Conservation (phyloP, 805 yeast genomes). For the Lipomyces orientalis region DNA sequence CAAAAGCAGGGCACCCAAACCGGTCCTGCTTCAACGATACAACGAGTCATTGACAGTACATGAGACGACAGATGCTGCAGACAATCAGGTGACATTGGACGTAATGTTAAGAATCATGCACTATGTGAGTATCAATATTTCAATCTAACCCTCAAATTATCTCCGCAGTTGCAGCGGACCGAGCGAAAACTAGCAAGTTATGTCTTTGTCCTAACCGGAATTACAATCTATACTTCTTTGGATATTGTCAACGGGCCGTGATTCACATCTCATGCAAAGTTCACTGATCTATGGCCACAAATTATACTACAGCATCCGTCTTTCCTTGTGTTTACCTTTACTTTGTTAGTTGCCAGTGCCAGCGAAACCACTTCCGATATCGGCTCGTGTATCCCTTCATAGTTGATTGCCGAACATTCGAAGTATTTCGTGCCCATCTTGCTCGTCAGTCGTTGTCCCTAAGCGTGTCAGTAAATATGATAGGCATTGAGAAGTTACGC, state of each 20-base stretch:
- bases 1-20: no score
- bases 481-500: not conserved
- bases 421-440: not conserved
- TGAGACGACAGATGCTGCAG: not conserved
- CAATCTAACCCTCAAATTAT: not conserved
- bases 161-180: not conserved
- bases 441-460: conserved; percentile 3
- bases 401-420: not conserved
- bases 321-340: not conserved
- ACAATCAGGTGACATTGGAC: not conserved
- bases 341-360: not conserved
- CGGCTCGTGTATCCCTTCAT: not conserved
- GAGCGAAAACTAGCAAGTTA: not conserved
- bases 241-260: not conserved
- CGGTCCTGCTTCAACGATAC: no score
- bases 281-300: not conserved
- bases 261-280: not conserved
- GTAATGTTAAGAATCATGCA: not conserved
- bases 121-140: not conserved
- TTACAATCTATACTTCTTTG: not conserved
- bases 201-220: not conserved
- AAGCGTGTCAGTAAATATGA: not conserved
- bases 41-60: no score
- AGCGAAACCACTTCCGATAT: not conserved
- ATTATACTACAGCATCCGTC: not conserved